A percentile compares a stretch with the other conserved stretches of the same genome.
phyloP scores from a whole-genome alignment of 768 basidiomycete genomes.

The Lactarius sp. region DNA sequence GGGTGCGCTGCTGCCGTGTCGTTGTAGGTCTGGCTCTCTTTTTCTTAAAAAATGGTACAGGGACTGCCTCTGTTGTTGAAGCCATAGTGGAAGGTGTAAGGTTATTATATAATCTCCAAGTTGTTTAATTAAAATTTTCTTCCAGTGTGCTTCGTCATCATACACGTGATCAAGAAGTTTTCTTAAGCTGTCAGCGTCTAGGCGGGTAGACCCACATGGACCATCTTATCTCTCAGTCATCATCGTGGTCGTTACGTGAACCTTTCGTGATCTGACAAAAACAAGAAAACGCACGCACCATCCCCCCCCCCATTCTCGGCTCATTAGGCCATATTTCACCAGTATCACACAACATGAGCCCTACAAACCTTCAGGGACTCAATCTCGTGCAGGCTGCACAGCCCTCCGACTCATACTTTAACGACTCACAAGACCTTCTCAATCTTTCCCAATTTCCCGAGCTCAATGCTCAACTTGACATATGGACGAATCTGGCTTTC shows the following conservation, averaged over 20 bases:
- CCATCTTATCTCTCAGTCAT: slow-evolving; percentile 5
- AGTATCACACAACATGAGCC: slow-evolving; percentile 43
- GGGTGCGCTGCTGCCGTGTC: slow-evolving; percentile 68
- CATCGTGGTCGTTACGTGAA: no score
- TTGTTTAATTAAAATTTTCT: background rate
- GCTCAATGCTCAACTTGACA: slow-evolving; percentile 68
- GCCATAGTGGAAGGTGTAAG: slow-evolving; percentile 29
- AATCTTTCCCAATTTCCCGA: slow-evolving; percentile 64
- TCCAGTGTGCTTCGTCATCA: background rate
- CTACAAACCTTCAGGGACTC: slow-evolving; percentile 68
- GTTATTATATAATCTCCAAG: background rate
- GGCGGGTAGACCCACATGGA: no score
- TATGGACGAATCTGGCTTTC: slow-evolving; percentile 82
- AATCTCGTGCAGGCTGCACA: slow-evolving; percentile 65
- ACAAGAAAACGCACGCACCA: background rate
- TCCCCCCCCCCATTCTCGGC: background rate
- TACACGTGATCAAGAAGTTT: slow-evolving; percentile 2
- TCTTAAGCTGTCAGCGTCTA: no score
- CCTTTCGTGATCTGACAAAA: no score
- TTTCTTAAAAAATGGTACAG: slow-evolving; percentile 88
- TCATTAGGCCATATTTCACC: background rate
- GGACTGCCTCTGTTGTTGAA: slow-evolving; percentile 33
- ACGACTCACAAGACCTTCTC: slow-evolving; percentile 52
- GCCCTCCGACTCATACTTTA: slow-evolving; percentile 35
- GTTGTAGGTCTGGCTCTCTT: slow-evolving; percentile 76